These are phyloP conservation scores for Trichosporon asahii DNA, from an alignment of 1,284 basidiomycete species.

Conservation along the genomic window DNA sequence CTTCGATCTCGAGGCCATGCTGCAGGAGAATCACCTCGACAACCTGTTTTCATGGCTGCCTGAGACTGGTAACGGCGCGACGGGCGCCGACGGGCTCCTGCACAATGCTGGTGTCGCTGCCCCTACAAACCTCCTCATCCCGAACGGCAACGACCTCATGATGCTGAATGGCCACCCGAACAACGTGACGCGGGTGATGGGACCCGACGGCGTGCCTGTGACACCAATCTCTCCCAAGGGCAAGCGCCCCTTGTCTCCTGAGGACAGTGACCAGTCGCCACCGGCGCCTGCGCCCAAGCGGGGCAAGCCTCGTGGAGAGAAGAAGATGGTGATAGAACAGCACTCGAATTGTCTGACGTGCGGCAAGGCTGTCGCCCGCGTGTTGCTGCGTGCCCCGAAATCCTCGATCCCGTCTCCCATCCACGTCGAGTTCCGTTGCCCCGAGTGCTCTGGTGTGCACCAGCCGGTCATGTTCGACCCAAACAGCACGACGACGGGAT, in stretches of 20 bases:
- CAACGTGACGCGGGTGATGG: background rate
- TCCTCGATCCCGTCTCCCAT: slow-evolving; percentile 40
- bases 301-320: slow-evolving; percentile 36
- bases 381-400: slow-evolving; percentile 43
- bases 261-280: slow-evolving; percentile 20
- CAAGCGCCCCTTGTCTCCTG: slow-evolving; percentile 29
- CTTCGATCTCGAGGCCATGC: slow-evolving; percentile 47
- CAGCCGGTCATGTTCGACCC: slow-evolving; percentile 30
- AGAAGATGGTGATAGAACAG: slow-evolving; percentile 43
- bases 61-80: slow-evolving; percentile 22
- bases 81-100: slow-evolving; percentile 6
- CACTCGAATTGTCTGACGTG: slow-evolving; percentile 32
- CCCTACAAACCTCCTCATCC: slow-evolving; percentile 17
- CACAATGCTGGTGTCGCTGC: slow-evolving; percentile 6
- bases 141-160: slow-evolving; percentile 16
- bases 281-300: slow-evolving; percentile 28
- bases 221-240: slow-evolving; percentile 17
- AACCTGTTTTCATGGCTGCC: slow-evolving; percentile 46
- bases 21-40: slow-evolving; percentile 35
- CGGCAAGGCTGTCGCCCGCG: slow-evolving; percentile 31
- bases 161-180: slow-evolving; percentile 8
- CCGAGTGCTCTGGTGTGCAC: slow-evolving; percentile 32
- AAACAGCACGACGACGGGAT: slow-evolving; percentile 17
- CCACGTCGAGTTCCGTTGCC: slow-evolving; percentile 32
- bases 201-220: slow-evolving; percentile 9